phyloP scores from a whole-genome alignment of 805 yeast genomes.

The Metahyphopichia silvanorum region DNA sequence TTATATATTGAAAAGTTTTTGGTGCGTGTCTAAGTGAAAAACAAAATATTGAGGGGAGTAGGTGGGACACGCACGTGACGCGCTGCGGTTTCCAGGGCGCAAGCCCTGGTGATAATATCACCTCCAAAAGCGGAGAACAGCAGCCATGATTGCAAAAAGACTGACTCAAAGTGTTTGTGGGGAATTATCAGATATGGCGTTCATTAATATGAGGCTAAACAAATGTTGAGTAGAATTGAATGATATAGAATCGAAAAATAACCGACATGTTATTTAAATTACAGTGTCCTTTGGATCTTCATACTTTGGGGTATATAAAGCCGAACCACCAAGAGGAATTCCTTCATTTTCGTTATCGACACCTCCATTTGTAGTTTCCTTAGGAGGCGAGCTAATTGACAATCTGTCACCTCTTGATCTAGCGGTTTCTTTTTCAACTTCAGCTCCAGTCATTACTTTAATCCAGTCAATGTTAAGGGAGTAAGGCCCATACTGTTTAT shows the following conservation, averaged over 20 bases:
- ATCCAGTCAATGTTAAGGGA: constrained; percentile 68
- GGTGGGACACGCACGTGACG: neutral
- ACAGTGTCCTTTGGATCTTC: constrained; percentile 35
- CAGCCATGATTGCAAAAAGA: too few relatives aligned
- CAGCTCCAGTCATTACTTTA: constrained; percentile 61
- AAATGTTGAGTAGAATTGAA: too few relatives aligned
- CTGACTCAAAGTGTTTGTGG: too few relatives aligned
- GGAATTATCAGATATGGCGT: too few relatives aligned
- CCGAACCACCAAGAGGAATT: constrained; percentile 19
- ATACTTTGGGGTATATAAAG: constrained; percentile 19
- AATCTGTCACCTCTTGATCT: constrained; percentile 28
- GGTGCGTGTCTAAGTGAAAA: neutral
- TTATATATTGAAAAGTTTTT: constrained; percentile 3
- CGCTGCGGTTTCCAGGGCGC: neutral
- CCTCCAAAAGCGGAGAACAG: too few relatives aligned
- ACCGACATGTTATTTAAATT: constrained; percentile 13
- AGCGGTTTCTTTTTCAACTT: constrained; percentile 39
- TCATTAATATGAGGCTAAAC: too few relatives aligned
- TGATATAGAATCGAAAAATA: too few relatives aligned
- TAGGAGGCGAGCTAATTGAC: constrained; percentile 9
- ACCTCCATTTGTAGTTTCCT: constrained; percentile 5
- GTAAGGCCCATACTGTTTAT: constrained; percentile 75
- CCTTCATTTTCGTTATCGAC: constrained; percentile 5
- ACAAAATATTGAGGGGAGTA: neutral
- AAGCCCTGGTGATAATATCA: too few relatives aligned